Evolutionary conservation across 1,284 basidiomycete species (phyloP).

Genomic region (Fistulina hepatica): DNA sequence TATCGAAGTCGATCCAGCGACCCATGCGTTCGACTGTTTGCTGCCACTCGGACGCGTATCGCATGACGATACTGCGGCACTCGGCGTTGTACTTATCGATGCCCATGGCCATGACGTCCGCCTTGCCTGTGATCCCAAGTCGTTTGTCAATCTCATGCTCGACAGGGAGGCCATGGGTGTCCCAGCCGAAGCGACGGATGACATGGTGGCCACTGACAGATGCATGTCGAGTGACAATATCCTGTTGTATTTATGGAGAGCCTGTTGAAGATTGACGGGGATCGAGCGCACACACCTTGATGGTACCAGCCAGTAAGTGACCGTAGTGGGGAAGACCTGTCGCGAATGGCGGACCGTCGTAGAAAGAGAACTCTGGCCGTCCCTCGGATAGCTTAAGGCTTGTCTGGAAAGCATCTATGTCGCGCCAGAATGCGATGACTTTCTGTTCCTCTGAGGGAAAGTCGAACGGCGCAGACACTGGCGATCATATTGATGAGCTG

Average conservation of each 20-base stretch:
- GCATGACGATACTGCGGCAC: slow-evolving; percentile 96
- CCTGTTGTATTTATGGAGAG: slow-evolving; percentile 37
- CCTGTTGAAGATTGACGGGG: not conserved
- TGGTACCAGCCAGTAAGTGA: slow-evolving; percentile 83
- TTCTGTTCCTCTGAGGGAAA: slow-evolving; percentile 92
- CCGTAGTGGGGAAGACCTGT: slow-evolving; percentile 97
- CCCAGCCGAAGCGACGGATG: slow-evolving; percentile 96
- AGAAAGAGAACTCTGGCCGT: slow-evolving; percentile 86
- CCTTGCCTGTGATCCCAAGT: slow-evolving; percentile 85
- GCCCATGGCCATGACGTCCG: slow-evolving; percentile 92
- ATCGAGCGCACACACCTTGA: slow-evolving; percentile 63
- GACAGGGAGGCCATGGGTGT: slow-evolving; percentile 97
- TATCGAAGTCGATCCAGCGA: slow-evolving; percentile 99
- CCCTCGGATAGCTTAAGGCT: slow-evolving; percentile 89
- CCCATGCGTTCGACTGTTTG: slow-evolving; percentile 95
- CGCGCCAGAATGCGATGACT: slow-evolving; percentile 87
- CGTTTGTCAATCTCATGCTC: slow-evolving; percentile 99
- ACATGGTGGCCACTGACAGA: slow-evolving; percentile 93
- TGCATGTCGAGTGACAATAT: slow-evolving; percentile 94
- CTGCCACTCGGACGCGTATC: slow-evolving; percentile 92
- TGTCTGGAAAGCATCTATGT: slow-evolving; percentile 97
- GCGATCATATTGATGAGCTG: slow-evolving; percentile 5
- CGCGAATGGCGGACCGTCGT: slow-evolving; percentile 97
- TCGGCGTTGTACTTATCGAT: slow-evolving; percentile 98
- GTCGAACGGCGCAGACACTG: slow-evolving; percentile 70